These are phyloP conservation scores for Pholiota microspora DNA, from an alignment of 768 basidiomycete species.

Conservation along the genomic window DNA sequence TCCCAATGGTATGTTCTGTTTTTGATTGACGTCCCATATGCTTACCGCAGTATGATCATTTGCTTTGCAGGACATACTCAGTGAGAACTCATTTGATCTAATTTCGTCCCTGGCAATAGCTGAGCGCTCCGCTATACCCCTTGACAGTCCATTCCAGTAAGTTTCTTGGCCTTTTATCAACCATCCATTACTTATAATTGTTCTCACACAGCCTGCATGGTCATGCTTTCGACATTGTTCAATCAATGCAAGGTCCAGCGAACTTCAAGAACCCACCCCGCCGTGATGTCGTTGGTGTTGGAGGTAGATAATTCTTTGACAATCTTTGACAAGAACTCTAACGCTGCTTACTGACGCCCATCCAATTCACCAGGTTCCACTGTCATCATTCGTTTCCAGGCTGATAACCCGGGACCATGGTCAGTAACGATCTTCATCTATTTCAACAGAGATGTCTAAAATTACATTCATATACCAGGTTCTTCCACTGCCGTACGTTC, in stretches of 20 bases:
- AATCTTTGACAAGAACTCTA: conserved; percentile 10
- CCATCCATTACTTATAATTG: neutral
- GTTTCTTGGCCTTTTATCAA: neutral
- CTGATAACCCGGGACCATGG: conserved; percentile 26
- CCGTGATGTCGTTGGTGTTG: conserved; percentile 37
- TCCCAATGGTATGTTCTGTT: conserved; percentile 18
- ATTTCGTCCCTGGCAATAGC: neutral
- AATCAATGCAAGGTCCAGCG: conserved; percentile 28
- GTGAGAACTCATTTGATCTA: conserved; percentile 1
- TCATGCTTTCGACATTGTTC: conserved; percentile 35
- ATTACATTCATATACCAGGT: conserved; percentile 10
- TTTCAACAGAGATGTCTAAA: neutral
- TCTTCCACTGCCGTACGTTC: conserved; percentile 26
- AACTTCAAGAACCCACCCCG: conserved; percentile 42
- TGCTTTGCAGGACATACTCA: conserved; percentile 12
- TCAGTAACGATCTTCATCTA: conserved; percentile 16
- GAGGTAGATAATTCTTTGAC: conserved; percentile 15
- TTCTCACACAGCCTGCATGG: conserved; percentile 14
- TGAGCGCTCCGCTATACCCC: conserved; percentile 25
- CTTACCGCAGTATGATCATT: neutral
- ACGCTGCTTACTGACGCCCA: neutral
- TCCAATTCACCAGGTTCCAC: conserved; percentile 11
- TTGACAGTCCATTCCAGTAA: conserved; percentile 24
- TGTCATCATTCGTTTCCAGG: conserved; percentile 23
- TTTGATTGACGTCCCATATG: conserved; percentile 12